A percentile compares a stretch with the other conserved stretches of the same genome.
Conservation (phyloP, 148 eudicot genomes). For the Polygonum aviculare region DNA sequence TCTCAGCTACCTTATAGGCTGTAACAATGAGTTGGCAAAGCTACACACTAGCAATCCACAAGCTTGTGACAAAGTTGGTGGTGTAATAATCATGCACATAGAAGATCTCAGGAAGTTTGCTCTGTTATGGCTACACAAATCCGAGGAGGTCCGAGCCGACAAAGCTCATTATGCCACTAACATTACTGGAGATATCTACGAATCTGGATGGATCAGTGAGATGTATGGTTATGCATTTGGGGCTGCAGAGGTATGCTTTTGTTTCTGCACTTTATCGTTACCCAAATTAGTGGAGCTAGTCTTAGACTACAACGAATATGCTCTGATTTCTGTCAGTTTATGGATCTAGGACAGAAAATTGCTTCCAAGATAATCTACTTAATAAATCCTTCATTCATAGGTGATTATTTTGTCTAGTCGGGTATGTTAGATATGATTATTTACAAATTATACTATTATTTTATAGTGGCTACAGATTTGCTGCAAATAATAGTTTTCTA, state of each 20-base stretch:
- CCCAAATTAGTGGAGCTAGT: too few species aligned
- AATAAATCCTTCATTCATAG: neutral
- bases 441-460: too few species aligned
- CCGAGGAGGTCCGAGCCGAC: slow-evolving; percentile 91
- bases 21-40: slow-evolving; percentile 79
- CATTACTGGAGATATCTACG: slow-evolving; percentile 79
- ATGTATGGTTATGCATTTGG: slow-evolving; percentile 96
- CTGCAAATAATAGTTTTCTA: neutral
- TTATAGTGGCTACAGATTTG: neutral
- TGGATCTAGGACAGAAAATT: too few species aligned
- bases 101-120: slow-evolving; percentile 84
- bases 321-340: too few species aligned
- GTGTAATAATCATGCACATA: slow-evolving; percentile 89
- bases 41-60: slow-evolving; percentile 84
- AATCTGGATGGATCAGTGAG: slow-evolving; percentile 96
- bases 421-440: neutral
- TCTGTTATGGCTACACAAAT: slow-evolving; percentile 72
- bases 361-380: too few species aligned
- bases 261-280: too few species aligned
- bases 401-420: neutral
- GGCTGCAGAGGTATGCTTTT: slow-evolving; percentile 76
- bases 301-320: too few species aligned
- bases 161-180: slow-evolving; percentile 70
- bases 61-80: slow-evolving; percentile 96
- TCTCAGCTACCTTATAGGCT: slow-evolving; percentile 91